Evolutionary conservation across 139 green algal species (phyloP).

Genomic region (Coccomyxa sp.): DNA sequence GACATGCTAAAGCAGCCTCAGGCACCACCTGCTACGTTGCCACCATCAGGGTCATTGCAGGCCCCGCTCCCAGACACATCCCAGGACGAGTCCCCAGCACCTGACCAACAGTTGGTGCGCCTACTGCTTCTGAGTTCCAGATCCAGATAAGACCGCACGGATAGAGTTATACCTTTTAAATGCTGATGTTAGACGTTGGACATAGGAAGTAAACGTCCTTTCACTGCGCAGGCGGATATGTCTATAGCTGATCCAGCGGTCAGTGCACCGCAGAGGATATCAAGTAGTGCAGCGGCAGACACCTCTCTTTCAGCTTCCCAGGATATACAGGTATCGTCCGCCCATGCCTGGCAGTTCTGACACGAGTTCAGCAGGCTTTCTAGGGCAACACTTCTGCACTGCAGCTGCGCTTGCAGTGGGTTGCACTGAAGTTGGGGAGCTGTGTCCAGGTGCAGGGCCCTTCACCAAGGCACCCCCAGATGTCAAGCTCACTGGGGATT

Average conservation of each 20-base stretch:
- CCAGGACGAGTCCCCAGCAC: too few relatives aligned
- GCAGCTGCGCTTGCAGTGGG: too few relatives aligned
- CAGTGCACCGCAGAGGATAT: not conserved
- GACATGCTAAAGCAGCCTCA: not conserved
- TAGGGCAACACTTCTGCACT: too few relatives aligned
- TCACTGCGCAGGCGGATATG: not conserved
- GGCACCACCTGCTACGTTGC: not conserved
- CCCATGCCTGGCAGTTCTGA: too few relatives aligned
- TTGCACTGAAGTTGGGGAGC: not conserved
- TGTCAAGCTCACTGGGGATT: not conserved
- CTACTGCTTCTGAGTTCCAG: too few relatives aligned
- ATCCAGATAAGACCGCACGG: too few relatives aligned
- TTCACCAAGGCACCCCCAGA: not conserved
- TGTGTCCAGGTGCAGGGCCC: not conserved
- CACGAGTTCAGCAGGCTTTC: too few relatives aligned
- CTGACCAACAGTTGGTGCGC: too few relatives aligned
- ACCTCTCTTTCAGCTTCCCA: not conserved
- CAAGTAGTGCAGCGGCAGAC: not conserved
- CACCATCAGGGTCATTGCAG: not conserved
- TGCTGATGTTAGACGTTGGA: too few relatives aligned
- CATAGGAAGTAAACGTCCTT: too few relatives aligned
- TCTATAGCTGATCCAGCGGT: not conserved
- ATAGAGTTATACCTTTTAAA: too few relatives aligned
- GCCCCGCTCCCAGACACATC: too few relatives aligned
- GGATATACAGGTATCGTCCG: not conserved